Base-by-base conservation (phyloP, 2,329 filamentous ascomycete species). In the Cladosporium cucumerinum region DNA sequence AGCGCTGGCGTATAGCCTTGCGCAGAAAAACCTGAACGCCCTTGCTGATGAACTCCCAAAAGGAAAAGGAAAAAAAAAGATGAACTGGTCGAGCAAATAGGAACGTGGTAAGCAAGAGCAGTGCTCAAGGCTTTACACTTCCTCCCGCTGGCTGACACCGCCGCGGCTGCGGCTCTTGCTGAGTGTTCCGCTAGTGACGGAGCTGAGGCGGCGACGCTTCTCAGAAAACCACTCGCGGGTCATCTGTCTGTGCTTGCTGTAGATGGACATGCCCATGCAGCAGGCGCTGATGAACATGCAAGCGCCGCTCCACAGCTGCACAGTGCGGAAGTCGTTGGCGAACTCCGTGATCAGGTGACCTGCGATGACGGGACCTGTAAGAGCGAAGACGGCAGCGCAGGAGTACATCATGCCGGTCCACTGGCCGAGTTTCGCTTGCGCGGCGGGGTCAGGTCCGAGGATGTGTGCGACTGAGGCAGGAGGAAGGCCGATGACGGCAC, bases 321-420 rank as follows among this genome's bases (percentile, higher is more conserved):
- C 79, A 1, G 79, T 79, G 57, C 82, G 67, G 67, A 78, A 83
- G 16, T 72, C 77, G 14, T 73, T 66, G 61, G 61, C 64, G 65
- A 76, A 82, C 36, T 72, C 51, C 2, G 75, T 77, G 67, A 83
- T 78, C 48, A 84, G 71, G 65, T 80, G 74, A 11, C 82, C 82
- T 21, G 79, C 79, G 64, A 84, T 78, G 65, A 83, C 72, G 1
- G 82, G 82, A 2, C 82, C 82, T 5, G 76, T 73, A 11, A 84
- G 75, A 1, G 80, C 76, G n/a, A 78, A 79, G 1, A 79, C 69
- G 1, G 80, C 80, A 10, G 81, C 77, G 52, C 74, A 72, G 12
- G 77, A 78, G 73, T 83, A 84, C 81, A 83, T 82, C 81, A 83
- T 82, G 49, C 82, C 82, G 3, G 77, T 80, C 82, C 82, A 84